phyloP scores from a whole-genome alignment of 169 alveolate species.

The Plasmodium chabaudi region DNA sequence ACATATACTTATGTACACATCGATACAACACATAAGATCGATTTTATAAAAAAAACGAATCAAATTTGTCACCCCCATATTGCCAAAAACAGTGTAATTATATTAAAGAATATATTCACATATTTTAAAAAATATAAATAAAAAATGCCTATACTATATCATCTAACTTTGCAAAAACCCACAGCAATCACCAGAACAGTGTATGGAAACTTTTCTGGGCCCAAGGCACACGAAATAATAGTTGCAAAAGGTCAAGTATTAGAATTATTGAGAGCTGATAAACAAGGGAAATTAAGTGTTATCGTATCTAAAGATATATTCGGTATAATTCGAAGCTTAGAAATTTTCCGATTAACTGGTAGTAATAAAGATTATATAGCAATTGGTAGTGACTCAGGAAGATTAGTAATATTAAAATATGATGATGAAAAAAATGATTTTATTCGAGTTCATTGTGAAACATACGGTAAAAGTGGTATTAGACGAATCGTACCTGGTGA shows the following conservation, averaged over 20 bases:
- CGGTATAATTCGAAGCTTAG: slow-evolving; percentile 95
- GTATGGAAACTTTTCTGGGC: slow-evolving; percentile 98
- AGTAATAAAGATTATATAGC: slow-evolving; percentile 94
- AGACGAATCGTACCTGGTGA: slow-evolving; percentile 98
- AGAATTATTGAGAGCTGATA: slow-evolving; percentile 95
- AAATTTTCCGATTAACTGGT: slow-evolving; percentile 95
- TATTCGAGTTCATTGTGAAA: slow-evolving; percentile 96
- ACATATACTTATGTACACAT: slow-evolving; percentile 12
- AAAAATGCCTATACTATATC: slow-evolving; percentile 95
- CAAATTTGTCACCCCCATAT: not conserved
- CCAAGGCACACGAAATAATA: slow-evolving; percentile 97
- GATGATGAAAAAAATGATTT: slow-evolving; percentile 90
- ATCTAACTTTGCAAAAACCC: slow-evolving; percentile 96
- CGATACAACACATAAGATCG: too few relatives aligned
- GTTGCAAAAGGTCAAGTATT: slow-evolving; percentile 96
- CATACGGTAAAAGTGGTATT: slow-evolving; percentile 98
- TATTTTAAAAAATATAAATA: not conserved
- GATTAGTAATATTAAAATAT: slow-evolving; percentile 94
- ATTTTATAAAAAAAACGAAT: too few relatives aligned
- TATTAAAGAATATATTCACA: not conserved
- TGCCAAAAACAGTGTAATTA: not conserved
- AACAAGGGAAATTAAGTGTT: slow-evolving; percentile 92
- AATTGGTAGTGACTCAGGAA: slow-evolving; percentile 97
- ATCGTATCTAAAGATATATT: slow-evolving; percentile 93
- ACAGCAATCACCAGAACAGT: slow-evolving; percentile 97